Evolutionary conservation across 805 yeast species (phyloP), one percentile per base, ranked within the genome.

Genomic region (Komagataella pseudopastoris): DNA sequence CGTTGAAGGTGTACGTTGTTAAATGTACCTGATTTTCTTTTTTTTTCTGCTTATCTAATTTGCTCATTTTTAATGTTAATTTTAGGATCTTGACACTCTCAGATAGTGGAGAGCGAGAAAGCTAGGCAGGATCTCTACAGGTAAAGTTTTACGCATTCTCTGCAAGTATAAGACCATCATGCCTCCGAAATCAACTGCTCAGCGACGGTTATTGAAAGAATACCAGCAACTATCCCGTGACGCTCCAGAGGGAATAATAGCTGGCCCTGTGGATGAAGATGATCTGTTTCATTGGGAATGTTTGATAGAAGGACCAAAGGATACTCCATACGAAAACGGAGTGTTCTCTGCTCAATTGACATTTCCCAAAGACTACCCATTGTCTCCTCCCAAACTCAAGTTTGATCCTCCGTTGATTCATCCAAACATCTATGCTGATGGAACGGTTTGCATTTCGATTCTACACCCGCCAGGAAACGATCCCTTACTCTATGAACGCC

Each of bases 401-500:
- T 86, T 85, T 62, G 81, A 81, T 14, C 90, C 96, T 23, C 83
- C 95, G 4, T 76, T 93, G 50, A 73, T 88, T 53, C 99, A 93
- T 65, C 99, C 99, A 22, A 93, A 93, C 66, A 81, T 93, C 51
- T 93, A 91, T 64, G 80, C 86, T 50, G 96, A 90, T 62, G 99
- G 99, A 2, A 88, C 88, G 22, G 99, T 93, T 3, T 93, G 99
- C 66, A 93, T 93, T 50, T 88, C 96, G 14, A 93, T 93, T 49
- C 72, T 93, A 56, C 99, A 93, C 64, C 81, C 96, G 1, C 96
- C 98, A 1, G 99, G 99, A 8, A 96, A 90, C 59, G 99, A 93
- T 66, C 98, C 99, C 18, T 80, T 89, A 64, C 89, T 85, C 75
- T 93, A 93, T 68, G 99, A 93, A 66, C 69, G 87, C 30, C 96